These are phyloP conservation scores for Colletotrichum falcatum DNA, from an alignment of 2,329 filamentous ascomycete genomes.

Conservation along the genomic window DNA sequence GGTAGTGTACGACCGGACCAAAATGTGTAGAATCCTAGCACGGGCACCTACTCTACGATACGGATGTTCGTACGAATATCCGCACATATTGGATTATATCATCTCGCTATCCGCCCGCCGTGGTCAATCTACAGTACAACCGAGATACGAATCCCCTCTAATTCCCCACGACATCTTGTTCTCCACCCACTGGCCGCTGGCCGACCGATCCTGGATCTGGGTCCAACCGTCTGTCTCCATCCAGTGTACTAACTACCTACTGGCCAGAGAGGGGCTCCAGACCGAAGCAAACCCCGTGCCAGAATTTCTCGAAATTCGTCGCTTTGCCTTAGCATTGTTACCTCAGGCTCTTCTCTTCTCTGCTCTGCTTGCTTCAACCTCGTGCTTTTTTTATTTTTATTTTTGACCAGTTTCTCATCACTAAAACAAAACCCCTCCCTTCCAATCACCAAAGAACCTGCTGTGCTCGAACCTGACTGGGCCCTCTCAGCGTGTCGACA, in stretches of 20 bases:
- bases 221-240: slow-evolving; percentile 26
- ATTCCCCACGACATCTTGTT: slow-evolving; percentile 33
- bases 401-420: background rate
- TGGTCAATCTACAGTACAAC: slow-evolving; percentile 12
- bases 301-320: slow-evolving; percentile 30
- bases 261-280: slow-evolving; percentile 35
- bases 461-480: slow-evolving; percentile 4
- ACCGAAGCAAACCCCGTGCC: slow-evolving; percentile 37
- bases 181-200: slow-evolving; percentile 20
- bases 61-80: too few relatives aligned
- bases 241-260: slow-evolving; percentile 14
- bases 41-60: too few relatives aligned
- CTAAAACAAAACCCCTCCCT: background rate
- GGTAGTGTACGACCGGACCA: background rate
- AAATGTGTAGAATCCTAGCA: slow-evolving; percentile 2
- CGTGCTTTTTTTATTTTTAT: too few relatives aligned
- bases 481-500: background rate
- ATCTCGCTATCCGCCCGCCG: background rate
- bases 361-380: background rate
- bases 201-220: slow-evolving; percentile 23
- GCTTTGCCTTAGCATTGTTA: background rate
- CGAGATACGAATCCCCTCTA: slow-evolving; percentile 9
- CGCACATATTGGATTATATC: background rate
- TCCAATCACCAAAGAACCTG: background rate
- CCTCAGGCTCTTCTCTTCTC: background rate